phyloP scores from a whole-genome alignment of 345 rosid genomes.

The Eucalyptus virginea region DNA sequence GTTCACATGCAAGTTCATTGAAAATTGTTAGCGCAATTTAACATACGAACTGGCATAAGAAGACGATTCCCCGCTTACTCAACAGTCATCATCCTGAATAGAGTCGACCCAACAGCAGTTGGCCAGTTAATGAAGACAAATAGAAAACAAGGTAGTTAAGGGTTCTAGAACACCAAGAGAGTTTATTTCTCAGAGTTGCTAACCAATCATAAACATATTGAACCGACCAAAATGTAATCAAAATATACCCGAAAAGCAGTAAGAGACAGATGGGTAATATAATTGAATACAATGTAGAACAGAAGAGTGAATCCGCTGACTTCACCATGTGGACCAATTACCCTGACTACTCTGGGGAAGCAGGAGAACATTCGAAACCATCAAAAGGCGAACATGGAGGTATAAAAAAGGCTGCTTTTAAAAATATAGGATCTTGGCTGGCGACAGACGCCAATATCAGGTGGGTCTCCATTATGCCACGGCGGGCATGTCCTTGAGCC shows the following conservation, averaged over 20 bases:
- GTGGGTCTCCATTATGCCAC: slow-evolving; percentile 33
- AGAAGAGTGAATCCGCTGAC: slow-evolving; percentile 4
- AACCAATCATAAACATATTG: not conserved
- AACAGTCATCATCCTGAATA: not conserved
- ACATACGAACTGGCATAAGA: not conserved
- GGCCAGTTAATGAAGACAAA: not conserved
- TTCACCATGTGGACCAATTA: not conserved
- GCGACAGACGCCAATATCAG: too few species aligned
- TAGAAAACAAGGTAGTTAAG: not conserved
- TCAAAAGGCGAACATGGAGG: slow-evolving; percentile 3
- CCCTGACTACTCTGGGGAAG: slow-evolving; percentile 7
- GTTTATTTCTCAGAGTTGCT: not conserved
- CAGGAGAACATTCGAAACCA: slow-evolving; percentile 2
- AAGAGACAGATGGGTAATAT: not conserved
- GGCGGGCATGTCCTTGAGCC: slow-evolving; percentile 98
- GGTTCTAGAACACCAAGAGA: not conserved
- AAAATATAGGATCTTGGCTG: not conserved
- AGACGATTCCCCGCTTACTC: not conserved
- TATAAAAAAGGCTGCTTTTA: slow-evolving; percentile 1
- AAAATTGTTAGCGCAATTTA: not conserved
- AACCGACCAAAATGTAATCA: not conserved
- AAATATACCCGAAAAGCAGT: not conserved
- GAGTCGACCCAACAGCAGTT: not conserved
- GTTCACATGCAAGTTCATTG: not conserved
- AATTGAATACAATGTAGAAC: slow-evolving; percentile 2